A percentile compares a stretch with the other conserved stretches of the same genome.
These are phyloP conservation scores for Syzygium aromaticum DNA, from an alignment of 345 rosid genomes.

Conservation along the genomic window DNA sequence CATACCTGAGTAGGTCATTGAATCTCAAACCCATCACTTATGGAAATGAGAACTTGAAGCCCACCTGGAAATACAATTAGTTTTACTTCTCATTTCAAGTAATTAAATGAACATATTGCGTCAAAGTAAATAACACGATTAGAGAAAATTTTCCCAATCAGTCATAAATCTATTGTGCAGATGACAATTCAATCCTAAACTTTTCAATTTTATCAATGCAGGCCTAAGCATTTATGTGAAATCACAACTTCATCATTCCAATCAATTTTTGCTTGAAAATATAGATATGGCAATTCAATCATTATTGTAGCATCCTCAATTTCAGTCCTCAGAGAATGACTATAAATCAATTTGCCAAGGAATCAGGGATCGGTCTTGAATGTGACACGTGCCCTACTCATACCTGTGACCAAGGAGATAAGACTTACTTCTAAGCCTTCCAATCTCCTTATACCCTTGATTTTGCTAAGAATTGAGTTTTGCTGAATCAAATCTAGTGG, in stretches of 20 bases:
- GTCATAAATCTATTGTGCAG: fast-evolving
- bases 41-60: neutral
- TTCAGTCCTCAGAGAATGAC: too few relatives aligned
- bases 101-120: neutral
- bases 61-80: neutral
- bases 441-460: too few relatives aligned
- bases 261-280: neutral
- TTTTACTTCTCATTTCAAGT: neutral
- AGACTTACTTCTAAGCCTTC: too few relatives aligned
- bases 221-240: fast-evolving
- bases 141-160: fast-evolving
- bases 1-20: too few relatives aligned
- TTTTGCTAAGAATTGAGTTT: too few relatives aligned
- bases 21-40: neutral
- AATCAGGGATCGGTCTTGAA: too few relatives aligned
- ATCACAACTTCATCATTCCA: fast-evolving
- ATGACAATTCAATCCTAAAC: fast-evolving
- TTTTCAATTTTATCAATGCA: neutral
- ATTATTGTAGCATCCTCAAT: too few relatives aligned
- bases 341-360: too few relatives aligned
- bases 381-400: too few relatives aligned
- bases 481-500: too few relatives aligned
- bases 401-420: too few relatives aligned
- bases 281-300: fast-evolving
- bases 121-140: neutral